Base-by-base conservation (phyloP, 2,329 filamentous ascomycete species). In the Neofusicoccum umdonicola region DNA sequence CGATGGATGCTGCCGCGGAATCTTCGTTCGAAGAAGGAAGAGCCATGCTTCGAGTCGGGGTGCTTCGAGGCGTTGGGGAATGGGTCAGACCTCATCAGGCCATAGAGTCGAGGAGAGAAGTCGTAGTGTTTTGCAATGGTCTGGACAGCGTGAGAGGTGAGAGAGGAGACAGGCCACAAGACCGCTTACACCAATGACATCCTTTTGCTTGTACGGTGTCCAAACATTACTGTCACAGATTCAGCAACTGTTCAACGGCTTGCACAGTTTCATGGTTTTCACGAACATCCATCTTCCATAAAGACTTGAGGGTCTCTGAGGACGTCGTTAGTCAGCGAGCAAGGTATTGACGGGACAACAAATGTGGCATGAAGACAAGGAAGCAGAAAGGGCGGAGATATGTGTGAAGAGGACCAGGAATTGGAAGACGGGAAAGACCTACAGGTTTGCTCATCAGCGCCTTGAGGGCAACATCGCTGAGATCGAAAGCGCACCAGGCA, bases 271-370 rank as follows among this genome's bases (percentile, higher is more conserved):
- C 37, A 45, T 17, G 17, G 11, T n/a, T 47, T 48, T 7, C 19
- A 19, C 85, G 74, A 77, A 87, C 86, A 92, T 91, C 90, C 90
- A 93, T 74, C 89, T 82, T 3, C 90, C 87, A 66, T 81, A 83
- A 51, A 82, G 77, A 56, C 78, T 80, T 45, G 76, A 77, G 2
- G 83, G 81, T 64, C 82, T 79, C 70, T 84, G 72, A 22, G 42
- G 15, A 22, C 7, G 15, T 3, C 1, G 34, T n/a, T 37, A 31
- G 51, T 50, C 41, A 50, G 57, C 9, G 11, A n/a, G 19, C 8
- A 48, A 13, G 5, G 19, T 12, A 19, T 11, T 27, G 11, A 9
- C 19, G 19, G 19, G 19, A 8, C 45, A 27, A 11, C 12, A 45
- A n/a, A 42, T 19, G 19, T 19, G 19, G 19, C 19, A 19, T 19